Conservation (phyloP, 208 protist genomes). For the Balamuthia mandrillaris region DNA sequence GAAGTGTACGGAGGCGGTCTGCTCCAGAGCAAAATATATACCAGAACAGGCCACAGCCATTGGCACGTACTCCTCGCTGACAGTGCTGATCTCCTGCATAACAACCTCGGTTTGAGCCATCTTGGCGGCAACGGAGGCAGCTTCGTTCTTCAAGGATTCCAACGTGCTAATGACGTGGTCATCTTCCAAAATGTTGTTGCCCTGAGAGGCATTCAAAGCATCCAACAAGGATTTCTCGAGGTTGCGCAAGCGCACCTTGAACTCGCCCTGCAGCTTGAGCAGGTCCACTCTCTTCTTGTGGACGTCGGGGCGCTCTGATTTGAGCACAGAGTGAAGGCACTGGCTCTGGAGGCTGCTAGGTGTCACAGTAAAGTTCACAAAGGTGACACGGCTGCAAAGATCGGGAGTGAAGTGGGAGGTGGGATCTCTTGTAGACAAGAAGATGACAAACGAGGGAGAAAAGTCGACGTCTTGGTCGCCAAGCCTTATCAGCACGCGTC, state of each 20-base stretch:
- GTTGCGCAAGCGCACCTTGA: constrained; percentile 84
- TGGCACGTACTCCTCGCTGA: constrained; percentile 83
- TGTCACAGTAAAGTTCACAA: constrained; percentile 93
- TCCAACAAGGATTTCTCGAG: constrained; percentile 93
- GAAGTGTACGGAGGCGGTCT: constrained; percentile 85
- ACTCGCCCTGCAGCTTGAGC: constrained; percentile 90
- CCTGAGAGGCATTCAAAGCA: constrained; percentile 85
- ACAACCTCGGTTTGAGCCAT: constrained; percentile 86
- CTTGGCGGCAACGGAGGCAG: constrained; percentile 80
- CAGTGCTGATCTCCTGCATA: constrained; percentile 79
- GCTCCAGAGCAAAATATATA: constrained; percentile 93
- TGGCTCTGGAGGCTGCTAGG: constrained; percentile 88
- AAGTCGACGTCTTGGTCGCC: constrained; percentile 97
- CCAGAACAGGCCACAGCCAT: constrained; percentile 82
- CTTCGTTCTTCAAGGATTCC: constrained; percentile 89
- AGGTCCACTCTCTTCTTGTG: constrained; percentile 86
- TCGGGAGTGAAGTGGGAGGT: constrained; percentile 89
- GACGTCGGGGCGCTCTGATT: constrained; percentile 90
- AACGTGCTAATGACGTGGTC: constrained; percentile 90
- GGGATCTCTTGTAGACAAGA: constrained; percentile 93
- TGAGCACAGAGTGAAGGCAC: constrained; percentile 82
- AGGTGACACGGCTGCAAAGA: constrained; percentile 44
- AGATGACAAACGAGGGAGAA: constrained; percentile 92
- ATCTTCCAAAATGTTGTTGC: constrained; percentile 83
- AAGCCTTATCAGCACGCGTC: constrained; percentile 88